Percentiles rank a stretch among this genome's conserved stretches.
Evolutionary conservation across 163 green algal genomes (phyloP).

Genomic region (Scenedesmus sp.): DNA sequence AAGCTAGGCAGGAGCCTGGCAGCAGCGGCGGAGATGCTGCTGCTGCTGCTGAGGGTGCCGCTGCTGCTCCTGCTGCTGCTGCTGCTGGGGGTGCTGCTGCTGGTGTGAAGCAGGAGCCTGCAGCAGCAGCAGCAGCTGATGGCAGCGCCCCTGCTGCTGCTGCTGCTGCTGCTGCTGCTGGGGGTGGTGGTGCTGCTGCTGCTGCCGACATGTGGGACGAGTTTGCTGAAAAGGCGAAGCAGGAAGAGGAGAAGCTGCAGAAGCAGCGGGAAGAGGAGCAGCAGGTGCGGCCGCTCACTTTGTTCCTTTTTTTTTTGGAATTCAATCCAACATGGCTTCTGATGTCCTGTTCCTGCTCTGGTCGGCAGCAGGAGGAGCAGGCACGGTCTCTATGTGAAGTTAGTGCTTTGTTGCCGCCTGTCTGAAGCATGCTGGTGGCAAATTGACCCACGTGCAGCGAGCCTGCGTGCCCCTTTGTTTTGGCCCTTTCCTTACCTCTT

Average conservation of each 20-base stretch:
- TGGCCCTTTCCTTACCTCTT: neutral
- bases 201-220: conserved; percentile 40
- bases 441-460: too few relatives aligned
- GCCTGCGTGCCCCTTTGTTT: neutral
- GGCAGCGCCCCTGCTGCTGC: neutral
- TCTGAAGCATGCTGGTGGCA: too few relatives aligned
- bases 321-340: too few relatives aligned
- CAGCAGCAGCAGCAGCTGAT: conserved; percentile 1
- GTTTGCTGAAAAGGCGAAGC: conserved; percentile 44
- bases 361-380: too few relatives aligned
- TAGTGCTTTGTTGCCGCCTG: too few relatives aligned
- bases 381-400: too few relatives aligned
- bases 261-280: conserved; percentile 34
- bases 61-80: neutral
- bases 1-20: neutral
- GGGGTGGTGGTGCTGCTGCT: neutral
- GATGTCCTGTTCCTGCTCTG: too few relatives aligned
- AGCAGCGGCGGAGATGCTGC: neutral
- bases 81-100: neutral
- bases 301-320: too few relatives aligned
- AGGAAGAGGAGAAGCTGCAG: conserved; percentile 39
- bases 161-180: conserved; percentile 10
- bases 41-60: neutral
- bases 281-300: neutral
- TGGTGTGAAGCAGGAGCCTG: conserved; percentile 13